Conservation (phyloP, 2,329 filamentous ascomycete species). For the Fusarium zealandicum region DNA sequence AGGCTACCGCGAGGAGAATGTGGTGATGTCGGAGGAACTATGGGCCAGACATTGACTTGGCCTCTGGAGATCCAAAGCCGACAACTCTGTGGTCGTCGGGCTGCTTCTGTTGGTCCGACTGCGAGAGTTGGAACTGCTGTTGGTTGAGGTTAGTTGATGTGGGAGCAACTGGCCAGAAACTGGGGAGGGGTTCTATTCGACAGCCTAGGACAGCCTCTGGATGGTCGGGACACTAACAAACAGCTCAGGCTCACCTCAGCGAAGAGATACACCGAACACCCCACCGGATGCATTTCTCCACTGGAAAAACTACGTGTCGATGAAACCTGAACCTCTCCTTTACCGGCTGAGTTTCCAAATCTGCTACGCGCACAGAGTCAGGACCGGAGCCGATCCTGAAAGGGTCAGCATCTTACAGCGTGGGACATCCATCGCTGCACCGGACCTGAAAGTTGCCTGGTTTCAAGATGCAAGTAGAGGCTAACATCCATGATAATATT, state of each 20-base stretch:
- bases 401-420: background rate
- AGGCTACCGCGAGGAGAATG: conserved; percentile 14
- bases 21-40: background rate
- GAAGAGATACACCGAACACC: conserved; percentile 3
- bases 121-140: background rate
- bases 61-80: conserved; percentile 4
- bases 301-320: conserved; percentile 23
- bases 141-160: conserved; percentile 12
- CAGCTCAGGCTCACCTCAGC: background rate
- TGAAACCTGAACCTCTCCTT: conserved; percentile 30
- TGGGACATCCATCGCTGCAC: background rate
- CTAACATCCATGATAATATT: too few relatives aligned
- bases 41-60: conserved; percentile 8
- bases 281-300: conserved; percentile 23
- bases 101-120: background rate
- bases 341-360: conserved; percentile 25
- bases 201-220: conserved; percentile 3
- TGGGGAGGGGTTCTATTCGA: conserved; percentile 13
- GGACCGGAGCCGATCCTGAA: conserved; percentile 19
- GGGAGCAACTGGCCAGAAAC: conserved; percentile 8
- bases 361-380: conserved; percentile 21
- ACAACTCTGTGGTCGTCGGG: conserved; percentile 7
- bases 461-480: background rate
- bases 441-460: too few relatives aligned
- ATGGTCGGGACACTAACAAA: background rate